Evolutionary conservation across 805 yeast species (phyloP).

Genomic region (Lachancea fermentati): DNA sequence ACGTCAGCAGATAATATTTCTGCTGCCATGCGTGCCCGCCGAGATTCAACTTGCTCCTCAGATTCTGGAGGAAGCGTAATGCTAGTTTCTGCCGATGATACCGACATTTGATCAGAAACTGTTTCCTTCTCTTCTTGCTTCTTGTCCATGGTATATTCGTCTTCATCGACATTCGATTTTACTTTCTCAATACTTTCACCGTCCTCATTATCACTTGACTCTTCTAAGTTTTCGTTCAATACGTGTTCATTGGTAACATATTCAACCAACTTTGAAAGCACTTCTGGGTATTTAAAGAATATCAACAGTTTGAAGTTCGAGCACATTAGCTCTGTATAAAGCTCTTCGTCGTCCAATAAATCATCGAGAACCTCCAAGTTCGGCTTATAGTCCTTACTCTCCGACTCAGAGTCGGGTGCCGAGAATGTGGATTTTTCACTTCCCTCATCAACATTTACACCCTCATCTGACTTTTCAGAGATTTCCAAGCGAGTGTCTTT

Average conservation of each 20-base stretch:
- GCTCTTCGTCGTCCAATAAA: conserved; percentile 66
- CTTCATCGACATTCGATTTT: conserved; percentile 1
- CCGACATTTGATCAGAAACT: conserved; percentile 20
- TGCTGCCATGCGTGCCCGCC: conserved; percentile 67
- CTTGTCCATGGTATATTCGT: conserved; percentile 10
- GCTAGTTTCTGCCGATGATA: conserved; percentile 31
- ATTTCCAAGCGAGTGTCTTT: conserved; percentile 3
- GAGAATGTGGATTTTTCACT: conserved; percentile 5
- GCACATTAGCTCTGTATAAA: conserved; percentile 65
- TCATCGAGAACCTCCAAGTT: conserved; percentile 44
- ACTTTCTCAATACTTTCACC: conserved; percentile 13
- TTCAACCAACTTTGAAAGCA: conserved; percentile 61
- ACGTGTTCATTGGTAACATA: conserved; percentile 47
- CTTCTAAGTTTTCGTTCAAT: conserved; percentile 22
- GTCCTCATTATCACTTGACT: conserved; percentile 14
- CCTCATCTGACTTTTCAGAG: conserved; percentile 28
- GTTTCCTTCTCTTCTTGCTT: conserved; percentile 18
- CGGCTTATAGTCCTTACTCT: conserved; percentile 36
- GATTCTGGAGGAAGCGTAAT: conserved; percentile 31
- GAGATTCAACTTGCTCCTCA: conserved; percentile 34
- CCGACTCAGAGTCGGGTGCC: conserved; percentile 32
- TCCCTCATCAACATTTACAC: conserved; percentile 11
- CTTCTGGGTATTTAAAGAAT: conserved; percentile 71
- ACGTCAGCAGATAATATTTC: conserved; percentile 88
- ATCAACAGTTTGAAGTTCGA: conserved; percentile 74